Percentiles rank a stretch among this genome's conserved stretches.
These are phyloP conservation scores for Cutaneotrichosporon cutaneum DNA, from an alignment of 1,284 basidiomycete genomes.

Conservation along the genomic window DNA sequence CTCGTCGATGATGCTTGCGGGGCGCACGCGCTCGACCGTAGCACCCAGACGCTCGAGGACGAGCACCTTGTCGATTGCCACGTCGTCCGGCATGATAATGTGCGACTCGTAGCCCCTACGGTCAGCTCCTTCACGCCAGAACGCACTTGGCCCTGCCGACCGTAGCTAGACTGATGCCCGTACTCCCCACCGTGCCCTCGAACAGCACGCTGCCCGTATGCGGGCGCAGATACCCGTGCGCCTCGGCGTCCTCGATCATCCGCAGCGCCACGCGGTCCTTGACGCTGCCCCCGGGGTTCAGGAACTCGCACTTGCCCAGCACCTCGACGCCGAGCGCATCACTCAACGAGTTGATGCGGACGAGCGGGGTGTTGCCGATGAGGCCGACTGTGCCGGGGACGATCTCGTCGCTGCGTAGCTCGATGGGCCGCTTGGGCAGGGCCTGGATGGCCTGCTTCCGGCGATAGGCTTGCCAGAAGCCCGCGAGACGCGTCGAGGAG, in stretches of 20 bases:
- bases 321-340: constrained; percentile 90
- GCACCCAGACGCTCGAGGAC: constrained; percentile 83
- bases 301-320: constrained; percentile 60
- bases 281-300: constrained; percentile 96
- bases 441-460: constrained; percentile 42
- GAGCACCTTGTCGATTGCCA: constrained; percentile 84
- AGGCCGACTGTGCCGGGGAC: constrained; percentile 73
- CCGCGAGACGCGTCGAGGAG: constrained; percentile 62
- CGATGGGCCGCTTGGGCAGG: constrained; percentile 64
- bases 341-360: constrained; percentile 87
- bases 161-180: constrained; percentile 93
- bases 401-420: constrained; percentile 67
- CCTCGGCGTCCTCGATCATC: constrained; percentile 91
- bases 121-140: constrained; percentile 7
- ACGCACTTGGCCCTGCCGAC: constrained; percentile 79
- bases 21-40: constrained; percentile 76
- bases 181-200: constrained; percentile 96
- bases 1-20: constrained; percentile 86
- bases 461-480: constrained; percentile 59
- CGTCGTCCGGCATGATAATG: constrained; percentile 92
- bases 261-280: constrained; percentile 94
- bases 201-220: constrained; percentile 91
- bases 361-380: constrained; percentile 92
- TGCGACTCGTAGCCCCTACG: constrained; percentile 56
- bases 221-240: constrained; percentile 75